These are phyloP conservation scores for Sisymbrium altissimum DNA, from an alignment of 345 rosid species.

Conservation along the genomic window DNA sequence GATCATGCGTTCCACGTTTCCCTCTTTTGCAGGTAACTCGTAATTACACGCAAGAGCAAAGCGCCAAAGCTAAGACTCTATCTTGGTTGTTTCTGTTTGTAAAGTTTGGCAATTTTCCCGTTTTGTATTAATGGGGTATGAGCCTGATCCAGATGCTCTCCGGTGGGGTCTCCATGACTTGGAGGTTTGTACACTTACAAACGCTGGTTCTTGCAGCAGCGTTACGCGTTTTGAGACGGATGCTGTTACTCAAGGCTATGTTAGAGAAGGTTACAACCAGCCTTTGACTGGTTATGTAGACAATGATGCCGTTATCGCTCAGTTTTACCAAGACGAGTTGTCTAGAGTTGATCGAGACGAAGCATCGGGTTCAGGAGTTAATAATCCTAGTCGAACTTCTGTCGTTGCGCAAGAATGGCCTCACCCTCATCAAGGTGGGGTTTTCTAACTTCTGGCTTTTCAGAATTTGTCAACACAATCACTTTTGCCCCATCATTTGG, in stretches of 20 bases:
- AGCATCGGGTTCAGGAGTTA: conserved; percentile 36
- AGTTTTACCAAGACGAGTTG: conserved; percentile 70
- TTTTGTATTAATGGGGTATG: conserved; percentile 24
- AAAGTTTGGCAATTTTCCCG: neutral
- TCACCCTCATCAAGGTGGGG: conserved; percentile 29
- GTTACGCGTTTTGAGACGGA: conserved; percentile 50
- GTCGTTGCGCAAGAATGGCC: conserved; percentile 70
- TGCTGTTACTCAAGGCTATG: conserved; percentile 44
- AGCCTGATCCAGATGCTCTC: conserved; percentile 68
- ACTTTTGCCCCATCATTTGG: neutral
- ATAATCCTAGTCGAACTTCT: conserved; percentile 36
- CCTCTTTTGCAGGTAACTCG: conserved; percentile 22
- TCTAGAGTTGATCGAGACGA: conserved; percentile 57
- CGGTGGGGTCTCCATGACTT: conserved; percentile 79
- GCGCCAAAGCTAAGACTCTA: neutral
- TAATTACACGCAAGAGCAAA: neutral
- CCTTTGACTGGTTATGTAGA: conserved; percentile 41
- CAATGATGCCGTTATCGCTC: conserved; percentile 77
- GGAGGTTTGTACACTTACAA: conserved; percentile 54
- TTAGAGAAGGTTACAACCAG: conserved; percentile 54
- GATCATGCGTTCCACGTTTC: conserved; percentile 21
- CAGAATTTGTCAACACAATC: conserved; percentile 11
- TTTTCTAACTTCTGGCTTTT: conserved; percentile 22
- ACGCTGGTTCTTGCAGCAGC: conserved; percentile 47
- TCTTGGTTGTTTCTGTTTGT: neutral